Base-by-base conservation (phyloP, 805 yeast genomes). In the Candida pini region DNA sequence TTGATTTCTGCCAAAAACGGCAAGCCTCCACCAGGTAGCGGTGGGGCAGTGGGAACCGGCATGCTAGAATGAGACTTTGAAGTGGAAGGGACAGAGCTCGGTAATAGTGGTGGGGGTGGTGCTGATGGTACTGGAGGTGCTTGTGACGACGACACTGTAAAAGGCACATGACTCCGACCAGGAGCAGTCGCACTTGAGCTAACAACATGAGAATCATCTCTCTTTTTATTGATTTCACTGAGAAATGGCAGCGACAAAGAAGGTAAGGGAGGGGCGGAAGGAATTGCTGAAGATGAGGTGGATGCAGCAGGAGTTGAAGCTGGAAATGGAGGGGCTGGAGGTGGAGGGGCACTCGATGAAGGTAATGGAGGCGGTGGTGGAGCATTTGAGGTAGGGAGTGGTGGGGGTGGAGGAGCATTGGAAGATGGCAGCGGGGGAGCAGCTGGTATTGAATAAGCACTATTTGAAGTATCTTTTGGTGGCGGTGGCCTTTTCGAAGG, bases 1-100 rank as follows among this genome's bases (percentile, higher is more conserved):
- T 72, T 71, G 21, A 74, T 73, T 42, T 73, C 76, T 2, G 74
- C 71, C 30, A 74, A 58, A 41, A 74, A 74, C 8, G 81, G 79
- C 17, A 74, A 47, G 0, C 60, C 64, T 2, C 72, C 73, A 40
- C 43, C 35, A 33, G 48, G 39, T 19, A 46, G 17, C 30, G 53
- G 39, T 6, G 51, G 51, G 9, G 59, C 45, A 5, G 62, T 47
- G n/a, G 63, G 49, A 9, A 8, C 14, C 4, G 15, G 9, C 10
- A 5, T 17, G 2, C 24, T 24, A 2, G 28, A 9, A 5, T 21
- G 12, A 5, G 40, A 30, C 13, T 53, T 45, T 6, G 39, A 28
- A 15, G 28, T n/a, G 9, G 44, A 14, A n/a, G n/a, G n/a, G 12
- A 39, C 31, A 2, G 41, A 28, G 8, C 39, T 30, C 19, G 46